Conservation (phyloP, 1,139 yeast species). For the Trichomonascaceae sp. region DNA sequence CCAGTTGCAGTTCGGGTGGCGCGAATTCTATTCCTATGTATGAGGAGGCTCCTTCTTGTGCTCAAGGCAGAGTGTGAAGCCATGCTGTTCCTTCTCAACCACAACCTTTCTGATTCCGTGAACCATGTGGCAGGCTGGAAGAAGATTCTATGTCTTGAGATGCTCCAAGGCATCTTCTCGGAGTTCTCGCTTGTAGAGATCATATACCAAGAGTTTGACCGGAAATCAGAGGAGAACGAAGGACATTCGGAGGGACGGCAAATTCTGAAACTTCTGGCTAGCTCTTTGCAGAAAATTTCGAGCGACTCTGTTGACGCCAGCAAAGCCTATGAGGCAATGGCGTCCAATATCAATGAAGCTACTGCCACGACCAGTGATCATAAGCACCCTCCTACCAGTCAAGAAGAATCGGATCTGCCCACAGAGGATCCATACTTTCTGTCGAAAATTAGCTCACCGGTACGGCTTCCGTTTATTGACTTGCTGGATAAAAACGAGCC, state of each 20-base stretch:
- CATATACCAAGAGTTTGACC: conserved; percentile 57
- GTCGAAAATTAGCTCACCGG: too few relatives aligned
- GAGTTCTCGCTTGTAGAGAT: conserved; percentile 40
- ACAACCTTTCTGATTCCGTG: conserved; percentile 40
- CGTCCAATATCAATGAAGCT: too few relatives aligned
- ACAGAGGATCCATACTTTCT: too few relatives aligned
- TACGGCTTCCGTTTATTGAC: conserved; percentile 53
- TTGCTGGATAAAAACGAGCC: conserved; percentile 68
- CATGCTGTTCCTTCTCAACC: conserved; percentile 59
- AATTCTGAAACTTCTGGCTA: conserved; percentile 46
- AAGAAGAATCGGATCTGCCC: too few relatives aligned
- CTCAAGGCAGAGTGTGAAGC: conserved; percentile 72
- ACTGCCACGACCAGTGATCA: too few relatives aligned
- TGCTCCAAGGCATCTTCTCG: conserved; percentile 45
- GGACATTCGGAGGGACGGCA: conserved; percentile 50
- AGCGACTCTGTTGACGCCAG: too few relatives aligned
- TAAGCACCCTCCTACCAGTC: too few relatives aligned
- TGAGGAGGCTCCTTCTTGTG: conserved; percentile 46
- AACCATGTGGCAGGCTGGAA: conserved; percentile 56
- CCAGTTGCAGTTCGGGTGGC: conserved; percentile 61
- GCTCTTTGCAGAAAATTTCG: conserved; percentile 27
- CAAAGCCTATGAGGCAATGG: too few relatives aligned
- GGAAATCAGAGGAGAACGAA: too few relatives aligned
- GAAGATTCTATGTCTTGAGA: conserved; percentile 56
- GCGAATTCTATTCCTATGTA: conserved; percentile 49